Base-by-base conservation (phyloP, 1,139 yeast species). In the Suhomyces atakaporum region DNA sequence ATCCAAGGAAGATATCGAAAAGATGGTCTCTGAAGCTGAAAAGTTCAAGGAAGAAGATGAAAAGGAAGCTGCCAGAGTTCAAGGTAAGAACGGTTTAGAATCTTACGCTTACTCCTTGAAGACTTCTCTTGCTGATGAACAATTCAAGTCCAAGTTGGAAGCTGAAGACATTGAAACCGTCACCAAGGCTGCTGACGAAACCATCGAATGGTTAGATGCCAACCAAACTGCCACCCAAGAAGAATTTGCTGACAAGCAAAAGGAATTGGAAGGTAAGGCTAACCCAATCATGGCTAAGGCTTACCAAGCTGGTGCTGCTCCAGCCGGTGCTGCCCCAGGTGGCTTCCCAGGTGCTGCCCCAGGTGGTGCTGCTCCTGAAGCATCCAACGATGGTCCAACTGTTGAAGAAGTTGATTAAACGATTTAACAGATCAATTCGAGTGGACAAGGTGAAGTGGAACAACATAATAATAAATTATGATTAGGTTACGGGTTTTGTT, bases 201-300 rank as follows among this genome's bases (percentile, higher is more conserved):
- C 89, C 61, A 81, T 87, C 58, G 74, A 79, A 51, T 87, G 95
- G 95, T 81, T 87, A 71, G 96, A 87, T 70, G 71, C 77, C 64
- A 84, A 85, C 81, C 85, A 81, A 66, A 79, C 95, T 56, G 96
- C 92, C 58, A 70, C 94, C 54, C 78, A 83, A 58, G 95, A 87
- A 66, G 96, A 87, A 77, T 87, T 66, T 72, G 73, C 79, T 60
- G 94, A 84, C 75, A 80, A 82, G 75, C 92, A 86, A 77, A 87
- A 87, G 85, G 96, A 87, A 73, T 84, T 87, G 64, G 95, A 87
- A 77, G 85, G 81, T 54, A 78, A 82, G 72, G 92, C 95, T 57
- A 87, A 87, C 85, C 96, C 96, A 69, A 83, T 87, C 77, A 82
- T 87, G 85, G 75, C 88, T 64, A 85, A 86, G 79, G 85, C 89